Conservation (phyloP, 768 basidiomycete species). For the Calocybe gangraenosa region DNA sequence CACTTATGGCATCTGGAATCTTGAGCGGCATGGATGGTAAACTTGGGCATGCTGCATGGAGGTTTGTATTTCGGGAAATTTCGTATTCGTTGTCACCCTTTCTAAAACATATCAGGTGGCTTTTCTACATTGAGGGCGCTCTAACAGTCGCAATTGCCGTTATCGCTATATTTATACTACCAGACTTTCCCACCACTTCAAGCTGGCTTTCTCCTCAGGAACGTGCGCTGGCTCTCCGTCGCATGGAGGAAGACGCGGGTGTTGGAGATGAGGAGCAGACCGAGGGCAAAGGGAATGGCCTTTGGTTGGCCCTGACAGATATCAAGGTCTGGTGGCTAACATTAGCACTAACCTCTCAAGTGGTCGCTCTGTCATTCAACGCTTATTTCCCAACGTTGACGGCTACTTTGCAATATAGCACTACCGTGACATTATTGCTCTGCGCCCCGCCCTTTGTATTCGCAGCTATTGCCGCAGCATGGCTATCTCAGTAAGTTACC, state of each 20-base stretch:
- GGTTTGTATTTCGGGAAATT: conserved; percentile 31
- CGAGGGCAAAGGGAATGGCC: conserved; percentile 34
- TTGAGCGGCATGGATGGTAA: conserved; percentile 67
- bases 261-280: conserved; percentile 20
- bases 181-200: conserved; percentile 64
- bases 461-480: conserved; percentile 53
- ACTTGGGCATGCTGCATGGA: conserved; percentile 69
- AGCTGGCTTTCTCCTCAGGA: conserved; percentile 58
- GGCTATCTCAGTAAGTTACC: conserved; percentile 40
- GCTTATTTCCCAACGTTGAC: conserved; percentile 71
- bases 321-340: conserved; percentile 69
- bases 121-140: conserved; percentile 67
- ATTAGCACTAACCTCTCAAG: conserved; percentile 30
- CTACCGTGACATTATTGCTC: conserved; percentile 60
- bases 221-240: conserved; percentile 47
- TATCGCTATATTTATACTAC: conserved; percentile 58
- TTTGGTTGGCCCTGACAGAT: conserved; percentile 59
- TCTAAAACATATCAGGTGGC: conserved; percentile 41
- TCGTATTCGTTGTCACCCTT: background rate
- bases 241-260: conserved; percentile 60
- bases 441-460: conserved; percentile 60
- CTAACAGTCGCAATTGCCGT: conserved; percentile 49
- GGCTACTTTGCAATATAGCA: conserved; percentile 61
- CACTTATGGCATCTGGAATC: conserved; percentile 74
- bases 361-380: conserved; percentile 63